Conservation (phyloP, 352 stramenopile genomes). For the Aphanomyces stellatus region DNA sequence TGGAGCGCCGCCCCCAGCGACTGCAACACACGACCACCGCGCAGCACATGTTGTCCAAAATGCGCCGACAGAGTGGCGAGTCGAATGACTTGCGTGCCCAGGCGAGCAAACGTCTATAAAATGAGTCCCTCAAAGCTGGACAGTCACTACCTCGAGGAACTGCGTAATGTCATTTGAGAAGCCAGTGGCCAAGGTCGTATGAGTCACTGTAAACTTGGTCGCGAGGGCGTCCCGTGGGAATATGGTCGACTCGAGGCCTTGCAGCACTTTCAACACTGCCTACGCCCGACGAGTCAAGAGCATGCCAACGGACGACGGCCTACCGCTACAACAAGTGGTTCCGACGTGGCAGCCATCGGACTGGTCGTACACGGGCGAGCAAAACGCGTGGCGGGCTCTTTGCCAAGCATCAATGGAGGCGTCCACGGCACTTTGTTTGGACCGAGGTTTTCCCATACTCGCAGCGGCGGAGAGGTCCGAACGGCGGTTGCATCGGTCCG, state of each 20-base stretch:
- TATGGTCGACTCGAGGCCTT: neutral
- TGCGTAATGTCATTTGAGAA: neutral
- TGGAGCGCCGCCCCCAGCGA: neutral
- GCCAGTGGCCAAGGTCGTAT: neutral
- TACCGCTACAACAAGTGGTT: neutral
- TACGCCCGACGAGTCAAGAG: neutral
- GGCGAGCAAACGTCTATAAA: slow-evolving; percentile 8
- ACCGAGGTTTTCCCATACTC: slow-evolving; percentile 12
- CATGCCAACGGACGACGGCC: too few relatives aligned
- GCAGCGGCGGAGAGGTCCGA: neutral
- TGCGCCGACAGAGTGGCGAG: neutral
- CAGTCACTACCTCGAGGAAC: neutral
- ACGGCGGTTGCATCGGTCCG: neutral
- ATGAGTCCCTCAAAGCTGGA: neutral
- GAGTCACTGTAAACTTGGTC: neutral
- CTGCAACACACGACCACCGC: neutral
- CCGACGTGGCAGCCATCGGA: neutral
- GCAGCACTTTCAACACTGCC: neutral
- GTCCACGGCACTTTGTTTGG: slow-evolving; percentile 9
- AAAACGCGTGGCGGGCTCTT: too few relatives aligned
- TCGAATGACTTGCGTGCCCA: neutral
- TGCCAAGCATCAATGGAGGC: neutral
- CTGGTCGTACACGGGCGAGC: too few relatives aligned
- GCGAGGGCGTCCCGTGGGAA: neutral
- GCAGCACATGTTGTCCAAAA: neutral